These are phyloP conservation scores for Myxozyma nipponensis DNA, from an alignment of 805 yeast species.

Conservation along the genomic window DNA sequence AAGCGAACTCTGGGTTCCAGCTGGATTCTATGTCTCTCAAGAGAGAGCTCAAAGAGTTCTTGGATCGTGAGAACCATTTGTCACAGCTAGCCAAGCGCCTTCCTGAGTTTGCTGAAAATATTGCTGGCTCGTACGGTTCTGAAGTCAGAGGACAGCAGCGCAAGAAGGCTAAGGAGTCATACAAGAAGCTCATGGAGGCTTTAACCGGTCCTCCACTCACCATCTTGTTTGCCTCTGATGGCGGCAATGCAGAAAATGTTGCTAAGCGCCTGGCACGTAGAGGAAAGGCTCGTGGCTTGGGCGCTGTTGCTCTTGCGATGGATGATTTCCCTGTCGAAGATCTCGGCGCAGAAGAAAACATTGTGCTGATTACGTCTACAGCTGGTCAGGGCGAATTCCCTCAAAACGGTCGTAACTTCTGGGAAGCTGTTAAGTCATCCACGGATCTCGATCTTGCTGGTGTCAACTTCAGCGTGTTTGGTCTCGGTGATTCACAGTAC, in stretches of 20 bases:
- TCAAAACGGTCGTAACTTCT: conserved; percentile 69
- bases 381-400: conserved; percentile 89
- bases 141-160: conserved; percentile 58
- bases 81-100: conserved; percentile 65
- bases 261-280: conserved; percentile 75
- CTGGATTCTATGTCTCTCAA: conserved; percentile 81
- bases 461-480: conserved; percentile 61
- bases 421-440: conserved; percentile 66
- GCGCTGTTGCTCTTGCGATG: conserved; percentile 60
- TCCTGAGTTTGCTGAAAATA: conserved; percentile 74
- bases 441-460: conserved; percentile 60
- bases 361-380: conserved; percentile 67
- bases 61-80: conserved; percentile 86
- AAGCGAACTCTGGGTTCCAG: conserved; percentile 56
- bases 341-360: conserved; percentile 62
- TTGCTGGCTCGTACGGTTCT: conserved; percentile 59
- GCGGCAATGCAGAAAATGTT: conserved; percentile 80
- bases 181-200: conserved; percentile 71
- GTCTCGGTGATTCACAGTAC: conserved; percentile 78
- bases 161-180: conserved; percentile 71
- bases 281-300: conserved; percentile 74
- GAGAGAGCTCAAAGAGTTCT: conserved; percentile 69
- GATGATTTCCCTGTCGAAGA: conserved; percentile 73
- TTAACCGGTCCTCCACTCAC: conserved; percentile 89
- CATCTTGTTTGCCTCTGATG: conserved; percentile 84